A percentile compares a stretch with the other conserved stretches of the same genome.
Evolutionary conservation across 2,329 filamentous ascomycete genomes (phyloP).

Genomic region (Calonectria ilicicola): DNA sequence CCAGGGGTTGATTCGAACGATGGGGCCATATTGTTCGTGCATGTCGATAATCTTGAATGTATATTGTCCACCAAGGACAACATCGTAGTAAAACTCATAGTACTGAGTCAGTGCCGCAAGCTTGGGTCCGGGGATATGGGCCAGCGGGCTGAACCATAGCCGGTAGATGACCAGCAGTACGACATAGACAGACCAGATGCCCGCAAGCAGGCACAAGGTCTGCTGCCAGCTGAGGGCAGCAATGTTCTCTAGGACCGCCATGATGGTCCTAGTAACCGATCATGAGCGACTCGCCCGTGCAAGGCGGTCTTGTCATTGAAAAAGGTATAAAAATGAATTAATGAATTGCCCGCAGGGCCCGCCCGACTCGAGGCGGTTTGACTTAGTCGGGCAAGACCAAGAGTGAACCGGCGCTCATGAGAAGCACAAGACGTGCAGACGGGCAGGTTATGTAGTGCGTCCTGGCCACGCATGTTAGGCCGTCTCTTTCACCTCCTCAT

Average conservation of each 20-base stretch:
- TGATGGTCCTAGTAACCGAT: slow-evolving; percentile 38
- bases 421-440: slow-evolving; percentile 30
- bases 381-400: slow-evolving; percentile 26
- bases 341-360: slow-evolving; percentile 31
- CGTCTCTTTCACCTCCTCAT: slow-evolving; percentile 15
- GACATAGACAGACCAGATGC: slow-evolving; percentile 46
- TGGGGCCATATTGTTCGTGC: slow-evolving; percentile 56
- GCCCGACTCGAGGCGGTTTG: slow-evolving; percentile 40
- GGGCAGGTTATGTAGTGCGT: slow-evolving; percentile 40
- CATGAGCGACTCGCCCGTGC: slow-evolving; percentile 42
- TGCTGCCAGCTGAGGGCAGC: slow-evolving; percentile 41
- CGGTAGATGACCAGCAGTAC: slow-evolving; percentile 45
- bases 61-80: slow-evolving; percentile 55
- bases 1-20: slow-evolving; percentile 54
- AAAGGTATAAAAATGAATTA: slow-evolving; percentile 20
- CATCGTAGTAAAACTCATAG: slow-evolving; percentile 59
- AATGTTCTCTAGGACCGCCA: slow-evolving; percentile 40
- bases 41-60: slow-evolving; percentile 55
- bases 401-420: slow-evolving; percentile 3
- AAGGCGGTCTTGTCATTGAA: slow-evolving; percentile 45
- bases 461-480: slow-evolving; percentile 31
- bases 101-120: slow-evolving; percentile 53
- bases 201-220: slow-evolving; percentile 37
- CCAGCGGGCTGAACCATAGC: slow-evolving; percentile 53
- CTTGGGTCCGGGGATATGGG: slow-evolving; percentile 53